Conservation (phyloP, 768 basidiomycete genomes). For the Rhodosporidiobolus sp. region DNA sequence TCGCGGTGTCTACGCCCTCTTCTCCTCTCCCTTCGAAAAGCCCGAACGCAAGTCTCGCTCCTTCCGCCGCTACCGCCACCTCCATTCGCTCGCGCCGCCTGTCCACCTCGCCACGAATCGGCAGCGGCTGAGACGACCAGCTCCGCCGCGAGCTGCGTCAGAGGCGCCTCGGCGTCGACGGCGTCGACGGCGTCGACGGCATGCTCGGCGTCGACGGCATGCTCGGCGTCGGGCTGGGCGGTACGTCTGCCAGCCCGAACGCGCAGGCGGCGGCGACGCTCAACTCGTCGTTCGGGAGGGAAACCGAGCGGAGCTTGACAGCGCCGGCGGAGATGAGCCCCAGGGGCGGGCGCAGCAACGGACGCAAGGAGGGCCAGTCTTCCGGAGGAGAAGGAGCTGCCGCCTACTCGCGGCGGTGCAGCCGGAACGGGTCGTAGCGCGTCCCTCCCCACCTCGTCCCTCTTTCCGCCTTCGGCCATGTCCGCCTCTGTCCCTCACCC, state of each 20-base stretch:
- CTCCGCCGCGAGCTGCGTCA: conserved; percentile 18
- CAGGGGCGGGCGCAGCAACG: not conserved
- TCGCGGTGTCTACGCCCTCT: not conserved
- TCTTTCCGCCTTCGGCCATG: not conserved
- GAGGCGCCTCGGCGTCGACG: conserved; percentile 37
- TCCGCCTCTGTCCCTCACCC: not conserved
- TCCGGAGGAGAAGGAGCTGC: conserved; percentile 9
- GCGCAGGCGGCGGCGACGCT: not conserved
- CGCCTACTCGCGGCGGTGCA: not conserved
- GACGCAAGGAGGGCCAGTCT: not conserved
- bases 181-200: no score
- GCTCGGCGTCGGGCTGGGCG: not conserved
- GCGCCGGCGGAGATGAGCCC: not conserved
- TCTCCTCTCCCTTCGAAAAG: not conserved
- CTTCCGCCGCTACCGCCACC: not conserved
- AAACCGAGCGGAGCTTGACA: no score
- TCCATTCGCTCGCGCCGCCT: not conserved
- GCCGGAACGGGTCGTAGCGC: not conserved
- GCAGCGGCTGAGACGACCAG: not conserved
- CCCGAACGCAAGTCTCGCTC: not conserved
- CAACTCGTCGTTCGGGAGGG: no score
- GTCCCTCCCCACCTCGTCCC: not conserved
- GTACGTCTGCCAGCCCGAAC: not conserved
- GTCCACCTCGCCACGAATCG: not conserved
- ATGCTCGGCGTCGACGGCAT: no score